phyloP scores from a whole-genome alignment of 805 yeast genomes.

The Spathaspora girioi region DNA sequence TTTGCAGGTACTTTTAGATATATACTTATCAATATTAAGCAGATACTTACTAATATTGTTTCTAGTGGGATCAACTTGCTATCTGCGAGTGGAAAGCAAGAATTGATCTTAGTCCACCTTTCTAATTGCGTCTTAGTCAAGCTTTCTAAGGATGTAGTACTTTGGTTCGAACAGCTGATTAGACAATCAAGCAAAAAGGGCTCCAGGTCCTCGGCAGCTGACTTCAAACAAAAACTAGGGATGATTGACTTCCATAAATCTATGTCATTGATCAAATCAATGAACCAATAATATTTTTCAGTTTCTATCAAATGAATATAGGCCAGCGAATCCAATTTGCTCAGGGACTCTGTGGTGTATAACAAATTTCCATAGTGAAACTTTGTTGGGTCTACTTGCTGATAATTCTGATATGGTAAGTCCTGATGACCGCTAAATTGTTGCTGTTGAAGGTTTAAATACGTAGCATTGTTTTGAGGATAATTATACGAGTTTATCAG shows the following conservation, averaged over 20 bases:
- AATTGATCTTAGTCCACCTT: conserved; percentile 18
- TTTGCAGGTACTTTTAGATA: conserved; percentile 10
- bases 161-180: conserved; percentile 23
- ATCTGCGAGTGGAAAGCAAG: conserved; percentile 4
- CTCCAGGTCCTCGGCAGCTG: conserved; percentile 16
- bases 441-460: background rate
- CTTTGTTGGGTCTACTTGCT: background rate
- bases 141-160: conserved; percentile 4
- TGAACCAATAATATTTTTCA: conserved; percentile 36
- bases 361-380: background rate
- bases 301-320: conserved; percentile 24
- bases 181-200: conserved; percentile 24
- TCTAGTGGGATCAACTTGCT: conserved; percentile 21
- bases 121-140: conserved; percentile 19
- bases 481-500: background rate
- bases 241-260: conserved; percentile 33
- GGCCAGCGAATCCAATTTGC: conserved; percentile 13
- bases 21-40: conserved; percentile 20
- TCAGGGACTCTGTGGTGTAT: conserved; percentile 2
- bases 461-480: background rate
- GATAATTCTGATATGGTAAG: conserved; percentile 1
- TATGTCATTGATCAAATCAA: conserved; percentile 39
- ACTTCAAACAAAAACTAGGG: conserved; percentile 19
- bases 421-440: background rate
- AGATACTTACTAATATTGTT: conserved; percentile 26